A percentile compares a stretch with the other conserved stretches of the same genome.
Conservation (phyloP, 1,139 yeast genomes). For the Torulaspora pretoriensis region DNA sequence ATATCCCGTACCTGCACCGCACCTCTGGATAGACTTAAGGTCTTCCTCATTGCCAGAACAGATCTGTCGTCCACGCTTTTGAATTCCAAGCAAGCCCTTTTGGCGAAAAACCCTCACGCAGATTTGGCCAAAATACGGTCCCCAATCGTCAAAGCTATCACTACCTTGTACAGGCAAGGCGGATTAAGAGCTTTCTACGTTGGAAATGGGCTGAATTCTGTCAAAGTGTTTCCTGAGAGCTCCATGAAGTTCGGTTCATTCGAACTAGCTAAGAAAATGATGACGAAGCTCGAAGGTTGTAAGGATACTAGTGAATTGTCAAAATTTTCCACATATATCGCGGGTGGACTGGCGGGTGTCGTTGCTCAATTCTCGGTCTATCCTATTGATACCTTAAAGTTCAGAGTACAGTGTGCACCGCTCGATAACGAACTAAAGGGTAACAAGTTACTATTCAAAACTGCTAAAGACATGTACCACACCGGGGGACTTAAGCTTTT, state of each 20-base stretch:
- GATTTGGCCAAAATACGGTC: conserved; percentile 48
- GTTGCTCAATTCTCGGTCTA: conserved; percentile 87
- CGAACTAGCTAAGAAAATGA: conserved; percentile 74
- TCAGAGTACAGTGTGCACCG: conserved; percentile 74
- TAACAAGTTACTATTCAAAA: conserved; percentile 53
- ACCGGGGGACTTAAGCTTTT: conserved; percentile 78
- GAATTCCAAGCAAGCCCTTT: conserved; percentile 48
- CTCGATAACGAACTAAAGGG: conserved; percentile 59
- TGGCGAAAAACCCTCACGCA: conserved; percentile 41
- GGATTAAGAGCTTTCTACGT: conserved; percentile 86
- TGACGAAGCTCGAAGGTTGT: conserved; percentile 76
- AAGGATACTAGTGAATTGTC: conserved; percentile 70
- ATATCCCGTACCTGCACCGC: conserved; percentile 97
- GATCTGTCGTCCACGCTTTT: conserved; percentile 68
- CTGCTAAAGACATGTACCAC: conserved; percentile 70
- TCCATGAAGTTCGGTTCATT: conserved; percentile 97
- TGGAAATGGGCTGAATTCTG: conserved; percentile 89
- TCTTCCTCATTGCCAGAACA: conserved; percentile 86
- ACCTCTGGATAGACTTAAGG: conserved; percentile 92
- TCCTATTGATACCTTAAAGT: conserved; percentile 94
- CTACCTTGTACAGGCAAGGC: conserved; percentile 80
- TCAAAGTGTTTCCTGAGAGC: conserved; percentile 93
- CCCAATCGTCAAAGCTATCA: conserved; percentile 74
- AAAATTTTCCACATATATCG: conserved; percentile 71
- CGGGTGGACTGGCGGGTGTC: conserved; percentile 97